These are phyloP conservation scores for Anastatica hierochuntica DNA, from an alignment of 345 rosid species.

Conservation along the genomic window DNA sequence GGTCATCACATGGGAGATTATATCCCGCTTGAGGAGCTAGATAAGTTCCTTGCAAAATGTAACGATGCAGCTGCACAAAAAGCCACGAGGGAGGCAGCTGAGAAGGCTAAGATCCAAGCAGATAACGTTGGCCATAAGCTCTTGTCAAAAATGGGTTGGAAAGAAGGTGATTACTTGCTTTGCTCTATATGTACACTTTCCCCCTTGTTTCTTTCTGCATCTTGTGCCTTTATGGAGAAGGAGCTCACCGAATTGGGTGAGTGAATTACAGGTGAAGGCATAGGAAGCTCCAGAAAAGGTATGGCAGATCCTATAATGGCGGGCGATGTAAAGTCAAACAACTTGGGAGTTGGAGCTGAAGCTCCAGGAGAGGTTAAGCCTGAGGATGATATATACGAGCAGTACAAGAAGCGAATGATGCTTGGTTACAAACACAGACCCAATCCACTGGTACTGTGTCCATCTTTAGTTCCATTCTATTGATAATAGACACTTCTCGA, in stretches of 20 bases:
- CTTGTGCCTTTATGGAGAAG: slow-evolving; percentile 22
- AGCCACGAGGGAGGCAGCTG: slow-evolving; percentile 59
- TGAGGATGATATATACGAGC: slow-evolving; percentile 96
- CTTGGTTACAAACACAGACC: slow-evolving; percentile 93
- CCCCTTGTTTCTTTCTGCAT: slow-evolving; percentile 23
- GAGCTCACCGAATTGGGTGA: slow-evolving; percentile 24
- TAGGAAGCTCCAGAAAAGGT: slow-evolving; percentile 85
- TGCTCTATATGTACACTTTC: slow-evolving; percentile 19
- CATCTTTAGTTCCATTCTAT: background rate
- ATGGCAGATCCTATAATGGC: slow-evolving; percentile 92
- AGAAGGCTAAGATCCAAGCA: slow-evolving; percentile 81
- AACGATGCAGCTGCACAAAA: slow-evolving; percentile 64
- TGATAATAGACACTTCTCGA: background rate
- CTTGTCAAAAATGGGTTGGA: slow-evolving; percentile 98
- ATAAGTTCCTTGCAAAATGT: slow-evolving; percentile 77
- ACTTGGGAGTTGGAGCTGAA: slow-evolving; percentile 94
- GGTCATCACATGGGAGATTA: slow-evolving; percentile 99
- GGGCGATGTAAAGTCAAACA: slow-evolving; percentile 71
- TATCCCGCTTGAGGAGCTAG: slow-evolving; percentile 88
- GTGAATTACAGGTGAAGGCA: slow-evolving; percentile 81
- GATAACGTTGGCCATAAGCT: slow-evolving; percentile 95
- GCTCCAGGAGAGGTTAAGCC: slow-evolving; percentile 83
- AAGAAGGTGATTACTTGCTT: slow-evolving; percentile 59
- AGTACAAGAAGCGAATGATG: slow-evolving; percentile 99
- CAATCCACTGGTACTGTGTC: slow-evolving; percentile 68